phyloP scores from a whole-genome alignment of 2,329 filamentous ascomycete species.

The Chrysoporthe deuterocubensis region DNA sequence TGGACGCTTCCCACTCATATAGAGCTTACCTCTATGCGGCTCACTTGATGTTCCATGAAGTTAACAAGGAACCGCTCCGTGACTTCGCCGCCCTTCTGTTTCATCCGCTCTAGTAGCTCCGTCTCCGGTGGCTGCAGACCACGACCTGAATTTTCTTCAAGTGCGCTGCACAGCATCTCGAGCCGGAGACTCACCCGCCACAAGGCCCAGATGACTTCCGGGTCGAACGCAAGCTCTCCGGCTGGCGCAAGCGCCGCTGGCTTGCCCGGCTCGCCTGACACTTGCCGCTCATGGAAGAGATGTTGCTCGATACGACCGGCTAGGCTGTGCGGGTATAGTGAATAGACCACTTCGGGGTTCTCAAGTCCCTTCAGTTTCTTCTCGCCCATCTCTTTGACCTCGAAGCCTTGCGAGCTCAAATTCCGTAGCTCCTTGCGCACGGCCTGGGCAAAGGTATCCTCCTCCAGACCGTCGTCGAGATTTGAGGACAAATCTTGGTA shows the following conservation, averaged over 20 bases:
- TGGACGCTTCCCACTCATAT: background rate
- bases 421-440: constrained; percentile 88
- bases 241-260: constrained; percentile 66
- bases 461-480: constrained; percentile 75
- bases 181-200: constrained; percentile 89
- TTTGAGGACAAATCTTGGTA: constrained; percentile 83
- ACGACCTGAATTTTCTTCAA: constrained; percentile 71
- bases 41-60: constrained; percentile 93
- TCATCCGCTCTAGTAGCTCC: constrained; percentile 74
- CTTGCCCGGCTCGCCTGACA: constrained; percentile 53
- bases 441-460: constrained; percentile 73
- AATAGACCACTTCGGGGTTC: constrained; percentile 94
- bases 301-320: constrained; percentile 79
- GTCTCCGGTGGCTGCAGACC: constrained; percentile 80
- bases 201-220: constrained; percentile 83
- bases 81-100: constrained; percentile 75
- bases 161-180: constrained; percentile 87
- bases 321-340: constrained; percentile 90
- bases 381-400: constrained; percentile 92
- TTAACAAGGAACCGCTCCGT: constrained; percentile 87
- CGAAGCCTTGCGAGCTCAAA: constrained; percentile 88
- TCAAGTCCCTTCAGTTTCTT: constrained; percentile 95
- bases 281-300: constrained; percentile 47
- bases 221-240: constrained; percentile 75
- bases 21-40: constrained; percentile 83